Percentiles rank a stretch among this genome's conserved stretches.
phyloP scores from a whole-genome alignment of 345 rosid genomes.

The Cardiospermum halicacabum region DNA sequence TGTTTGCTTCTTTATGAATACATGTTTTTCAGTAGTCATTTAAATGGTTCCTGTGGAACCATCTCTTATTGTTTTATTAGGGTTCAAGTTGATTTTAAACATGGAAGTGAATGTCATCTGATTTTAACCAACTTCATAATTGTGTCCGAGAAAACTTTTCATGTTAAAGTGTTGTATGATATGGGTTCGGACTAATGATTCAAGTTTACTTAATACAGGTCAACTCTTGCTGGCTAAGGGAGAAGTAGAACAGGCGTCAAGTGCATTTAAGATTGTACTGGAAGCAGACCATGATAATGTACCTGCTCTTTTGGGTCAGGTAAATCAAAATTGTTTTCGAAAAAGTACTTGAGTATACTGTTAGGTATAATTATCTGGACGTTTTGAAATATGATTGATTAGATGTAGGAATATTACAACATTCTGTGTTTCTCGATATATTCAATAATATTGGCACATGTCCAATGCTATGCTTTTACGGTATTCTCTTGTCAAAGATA shows the following conservation, averaged over 20 bases:
- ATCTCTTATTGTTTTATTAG: not conserved
- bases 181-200: not conserved
- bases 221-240: slow-evolving; percentile 96
- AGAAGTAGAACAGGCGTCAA: slow-evolving; percentile 82
- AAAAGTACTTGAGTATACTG: slow-evolving; percentile 1
- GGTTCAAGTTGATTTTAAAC: not conserved
- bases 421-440: not conserved
- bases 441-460: not conserved
- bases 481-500: not conserved
- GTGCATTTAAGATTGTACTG: slow-evolving; percentile 82
- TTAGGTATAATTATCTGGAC: too few species aligned
- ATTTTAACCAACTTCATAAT: not conserved
- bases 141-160: not conserved
- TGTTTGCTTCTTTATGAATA: too few species aligned
- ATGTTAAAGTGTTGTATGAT: not conserved
- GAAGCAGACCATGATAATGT: slow-evolving; percentile 78
- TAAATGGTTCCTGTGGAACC: not conserved
- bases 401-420: not conserved
- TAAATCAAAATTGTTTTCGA: slow-evolving; percentile 18
- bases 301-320: slow-evolving; percentile 98
- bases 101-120: not conserved
- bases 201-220: slow-evolving; percentile 43
- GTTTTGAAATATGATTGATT: not conserved
- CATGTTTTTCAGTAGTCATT: too few species aligned
- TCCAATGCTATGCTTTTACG: not conserved